phyloP scores from a whole-genome alignment of 1,284 basidiomycete species.

The Marasmius fiardii region DNA sequence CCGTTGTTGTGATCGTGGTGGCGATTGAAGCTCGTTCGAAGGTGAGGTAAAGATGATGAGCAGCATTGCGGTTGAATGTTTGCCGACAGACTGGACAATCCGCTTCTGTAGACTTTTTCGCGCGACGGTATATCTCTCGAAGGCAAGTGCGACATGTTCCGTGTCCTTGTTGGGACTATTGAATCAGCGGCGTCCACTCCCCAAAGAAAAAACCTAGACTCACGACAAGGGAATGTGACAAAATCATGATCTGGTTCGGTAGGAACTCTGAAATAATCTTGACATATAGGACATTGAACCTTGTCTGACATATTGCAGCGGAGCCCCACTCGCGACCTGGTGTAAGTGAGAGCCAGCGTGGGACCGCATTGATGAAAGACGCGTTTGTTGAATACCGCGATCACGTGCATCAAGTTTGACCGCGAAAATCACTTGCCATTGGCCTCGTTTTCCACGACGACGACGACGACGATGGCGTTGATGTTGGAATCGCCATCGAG shows the following conservation, averaged over 20 bases:
- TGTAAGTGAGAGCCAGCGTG: too few relatives aligned
- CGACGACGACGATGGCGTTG: conserved; percentile 33
- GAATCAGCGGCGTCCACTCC: too few relatives aligned
- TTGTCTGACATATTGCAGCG: too few relatives aligned
- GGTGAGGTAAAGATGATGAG: background rate
- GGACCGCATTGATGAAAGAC: background rate
- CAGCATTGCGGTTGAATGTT: background rate
- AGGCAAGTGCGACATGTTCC: background rate
- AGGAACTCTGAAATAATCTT: conserved; percentile 3
- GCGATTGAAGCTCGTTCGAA: background rate
- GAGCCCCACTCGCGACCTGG: too few relatives aligned
- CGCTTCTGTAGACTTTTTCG: background rate
- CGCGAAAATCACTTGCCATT: background rate
- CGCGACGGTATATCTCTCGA: background rate
- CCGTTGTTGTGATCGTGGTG: background rate
- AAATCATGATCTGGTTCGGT: background rate
- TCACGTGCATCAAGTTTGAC: conserved; percentile 4
- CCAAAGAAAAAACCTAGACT: background rate
- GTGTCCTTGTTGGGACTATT: background rate
- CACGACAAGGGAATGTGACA: background rate
- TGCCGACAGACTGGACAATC: background rate
- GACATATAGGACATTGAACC: background rate
- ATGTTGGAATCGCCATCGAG: conserved; percentile 75
- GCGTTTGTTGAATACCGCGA: background rate
- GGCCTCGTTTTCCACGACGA: background rate